Evolutionary conservation across 2,329 filamentous ascomycete species (phyloP), one percentile per base, ranked within the genome.

Genomic region (Phyllosticta capitalensis): DNA sequence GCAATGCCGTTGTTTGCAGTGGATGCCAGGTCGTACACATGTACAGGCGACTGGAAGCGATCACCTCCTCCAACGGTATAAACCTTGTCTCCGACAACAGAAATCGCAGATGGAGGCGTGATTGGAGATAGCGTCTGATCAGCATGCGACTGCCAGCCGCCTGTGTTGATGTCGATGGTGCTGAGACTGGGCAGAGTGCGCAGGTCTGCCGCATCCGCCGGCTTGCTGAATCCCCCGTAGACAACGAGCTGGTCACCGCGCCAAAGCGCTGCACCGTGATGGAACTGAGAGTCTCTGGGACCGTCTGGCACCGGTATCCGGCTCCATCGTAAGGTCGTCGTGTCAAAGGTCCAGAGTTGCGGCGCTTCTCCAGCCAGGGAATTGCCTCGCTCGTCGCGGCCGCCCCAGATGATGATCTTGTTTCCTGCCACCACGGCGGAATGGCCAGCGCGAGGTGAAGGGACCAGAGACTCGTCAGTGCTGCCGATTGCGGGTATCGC

Each of bases 321-420:
- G 55, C 52, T 10, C 70, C 70, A 72, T 61, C 48, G 65, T 63
- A 64, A 70, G 52, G 61, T 63, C 54, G 61, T 65, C 17, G 66
- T 70, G 59, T 71, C 69, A 64, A 73, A 78, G 0, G 74, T 64
- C 76, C 76, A 78, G n/a, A 78, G 60, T 4, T 66, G 66, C 1
- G 54, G 49, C 4, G 71, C 68, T 4, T 69, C 65, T 30, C 71
- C 69, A 17, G 74, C 69, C 21, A 76, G 67, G 2, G 71, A 64
- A 2, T 67, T 55, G 1, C 68, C 70, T 0, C 61, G 58, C 17
- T 69, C 65, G 24, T 73, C 67, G 9, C 67, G 65, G 1, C 75
- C 76, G 7, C 75, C 75, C 53, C 73, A 77, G 2, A 77, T 55
- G 1, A 71, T 70, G 6, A 78, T 64, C 52, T 70, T 71, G 1